phyloP scores from a whole-genome alignment of 257 asterid genomes.

The Solanum rostratum region DNA sequence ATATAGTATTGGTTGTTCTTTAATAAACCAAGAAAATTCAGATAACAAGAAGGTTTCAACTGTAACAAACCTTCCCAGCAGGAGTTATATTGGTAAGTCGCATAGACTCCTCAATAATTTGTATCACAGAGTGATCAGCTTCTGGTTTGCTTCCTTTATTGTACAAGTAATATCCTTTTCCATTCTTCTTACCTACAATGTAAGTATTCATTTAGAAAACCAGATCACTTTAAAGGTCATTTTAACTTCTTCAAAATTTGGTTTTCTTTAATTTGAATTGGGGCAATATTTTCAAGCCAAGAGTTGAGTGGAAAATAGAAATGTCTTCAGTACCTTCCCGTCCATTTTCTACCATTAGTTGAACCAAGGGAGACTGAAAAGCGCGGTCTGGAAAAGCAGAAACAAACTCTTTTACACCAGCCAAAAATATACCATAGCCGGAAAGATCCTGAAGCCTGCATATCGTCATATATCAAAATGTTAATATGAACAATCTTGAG shows the following conservation, averaged over 20 bases:
- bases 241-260: not conserved
- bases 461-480: not conserved
- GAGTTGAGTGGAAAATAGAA: not conserved
- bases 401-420: not conserved
- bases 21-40: not conserved
- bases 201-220: not conserved
- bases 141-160: conserved; percentile 3
- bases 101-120: conserved; percentile 1
- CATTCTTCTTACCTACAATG: conserved; percentile 1
- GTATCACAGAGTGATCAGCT: not conserved
- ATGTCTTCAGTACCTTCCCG: not conserved
- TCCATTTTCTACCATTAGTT: conserved; percentile 5
- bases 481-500: not conserved
- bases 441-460: not conserved
- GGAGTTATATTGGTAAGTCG: not conserved
- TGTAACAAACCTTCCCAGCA: conserved; percentile 1
- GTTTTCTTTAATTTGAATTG: not conserved
- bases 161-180: not conserved
- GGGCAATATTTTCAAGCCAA: not conserved
- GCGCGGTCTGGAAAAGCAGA: not conserved
- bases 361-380: conserved; percentile 4
- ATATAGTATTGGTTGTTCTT: not conserved
- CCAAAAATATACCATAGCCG: not conserved
- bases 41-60: not conserved
- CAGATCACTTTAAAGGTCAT: not conserved